Conservation (phyloP, 805 yeast genomes). For the Saccharomycopsis guyanensis region DNA sequence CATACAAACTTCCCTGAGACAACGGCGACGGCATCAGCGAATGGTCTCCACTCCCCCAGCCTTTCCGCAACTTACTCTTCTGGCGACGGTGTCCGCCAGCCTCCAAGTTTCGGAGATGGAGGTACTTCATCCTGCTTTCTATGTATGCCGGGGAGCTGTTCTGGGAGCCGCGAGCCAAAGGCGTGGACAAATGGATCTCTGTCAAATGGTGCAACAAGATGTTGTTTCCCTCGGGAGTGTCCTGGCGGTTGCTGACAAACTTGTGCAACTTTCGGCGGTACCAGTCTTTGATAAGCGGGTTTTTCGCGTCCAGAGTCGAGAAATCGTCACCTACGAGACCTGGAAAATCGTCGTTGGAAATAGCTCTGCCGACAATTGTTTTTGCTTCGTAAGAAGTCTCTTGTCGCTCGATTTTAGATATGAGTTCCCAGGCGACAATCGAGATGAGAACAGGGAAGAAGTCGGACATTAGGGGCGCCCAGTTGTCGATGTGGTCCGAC, state of each 20-base stretch:
- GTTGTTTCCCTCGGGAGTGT: constrained; percentile 1
- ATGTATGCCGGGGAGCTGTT: neutral
- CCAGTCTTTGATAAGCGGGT: neutral
- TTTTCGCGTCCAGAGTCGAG: neutral
- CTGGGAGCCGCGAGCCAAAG: neutral
- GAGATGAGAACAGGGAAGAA: constrained; percentile 17
- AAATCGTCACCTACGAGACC: no score
- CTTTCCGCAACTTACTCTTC: neutral
- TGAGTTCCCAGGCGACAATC: constrained; percentile 19
- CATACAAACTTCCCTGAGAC: no score
- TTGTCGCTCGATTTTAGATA: constrained; percentile 6
- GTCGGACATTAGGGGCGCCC: constrained; percentile 13
- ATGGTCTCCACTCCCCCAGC: neutral
- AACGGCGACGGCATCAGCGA: no score
- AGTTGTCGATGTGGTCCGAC: constrained; percentile 11
- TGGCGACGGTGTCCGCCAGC: neutral
- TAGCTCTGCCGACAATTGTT: constrained; percentile 17
- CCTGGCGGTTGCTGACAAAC: neutral
- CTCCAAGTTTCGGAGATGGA: neutral
- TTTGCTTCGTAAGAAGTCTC: constrained; percentile 13
- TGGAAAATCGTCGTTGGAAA: constrained; percentile 3
- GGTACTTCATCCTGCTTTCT: neutral
- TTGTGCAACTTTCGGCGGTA: neutral
- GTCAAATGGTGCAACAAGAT: constrained; percentile 17
- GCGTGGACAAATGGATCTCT: constrained; percentile 16